phyloP scores from a whole-genome alignment of 805 yeast species.

The Candida maesae region DNA sequence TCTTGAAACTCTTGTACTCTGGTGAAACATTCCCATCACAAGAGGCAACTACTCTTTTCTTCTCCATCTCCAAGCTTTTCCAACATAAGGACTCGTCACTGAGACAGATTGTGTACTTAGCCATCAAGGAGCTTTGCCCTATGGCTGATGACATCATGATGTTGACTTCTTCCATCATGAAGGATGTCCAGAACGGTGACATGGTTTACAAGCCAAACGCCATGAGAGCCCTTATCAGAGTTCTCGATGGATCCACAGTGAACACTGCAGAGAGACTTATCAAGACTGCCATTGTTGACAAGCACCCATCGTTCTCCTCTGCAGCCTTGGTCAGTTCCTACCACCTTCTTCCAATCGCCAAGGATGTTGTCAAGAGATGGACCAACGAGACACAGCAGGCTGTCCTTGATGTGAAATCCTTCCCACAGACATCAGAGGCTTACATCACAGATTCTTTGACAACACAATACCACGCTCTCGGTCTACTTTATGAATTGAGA shows the following conservation, averaged over 20 bases:
- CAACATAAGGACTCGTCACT: constrained; percentile 85
- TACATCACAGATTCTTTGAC: constrained; percentile 73
- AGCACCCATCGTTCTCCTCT: constrained; percentile 79
- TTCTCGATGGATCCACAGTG: constrained; percentile 85
- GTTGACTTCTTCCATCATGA: constrained; percentile 98
- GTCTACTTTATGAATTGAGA: constrained; percentile 81
- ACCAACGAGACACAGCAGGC: constrained; percentile 93
- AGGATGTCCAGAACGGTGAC: constrained; percentile 91
- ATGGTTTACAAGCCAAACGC: constrained; percentile 89
- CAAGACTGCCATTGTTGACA: constrained; percentile 90
- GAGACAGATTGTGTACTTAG: constrained; percentile 90
- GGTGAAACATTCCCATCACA: constrained; percentile 86
- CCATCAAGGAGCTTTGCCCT: constrained; percentile 84
- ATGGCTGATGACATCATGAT: constrained; percentile 89
- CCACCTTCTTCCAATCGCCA: constrained; percentile 84
- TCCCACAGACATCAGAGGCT: constrained; percentile 35
- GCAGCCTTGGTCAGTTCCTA: constrained; percentile 94
- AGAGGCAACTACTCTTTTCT: constrained; percentile 90
- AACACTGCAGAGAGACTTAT: constrained; percentile 90
- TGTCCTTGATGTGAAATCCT: constrained; percentile 49
- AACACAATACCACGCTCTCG: constrained; percentile 95
- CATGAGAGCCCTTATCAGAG: constrained; percentile 84
- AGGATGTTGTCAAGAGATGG: constrained; percentile 91
- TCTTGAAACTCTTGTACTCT: constrained; percentile 73
- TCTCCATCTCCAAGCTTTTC: constrained; percentile 89